Evolutionary conservation across 371 early-diverging fungal species (phyloP), one percentile per base, ranked within the genome.

Genomic region (Syncephalastrum contaminatum): DNA sequence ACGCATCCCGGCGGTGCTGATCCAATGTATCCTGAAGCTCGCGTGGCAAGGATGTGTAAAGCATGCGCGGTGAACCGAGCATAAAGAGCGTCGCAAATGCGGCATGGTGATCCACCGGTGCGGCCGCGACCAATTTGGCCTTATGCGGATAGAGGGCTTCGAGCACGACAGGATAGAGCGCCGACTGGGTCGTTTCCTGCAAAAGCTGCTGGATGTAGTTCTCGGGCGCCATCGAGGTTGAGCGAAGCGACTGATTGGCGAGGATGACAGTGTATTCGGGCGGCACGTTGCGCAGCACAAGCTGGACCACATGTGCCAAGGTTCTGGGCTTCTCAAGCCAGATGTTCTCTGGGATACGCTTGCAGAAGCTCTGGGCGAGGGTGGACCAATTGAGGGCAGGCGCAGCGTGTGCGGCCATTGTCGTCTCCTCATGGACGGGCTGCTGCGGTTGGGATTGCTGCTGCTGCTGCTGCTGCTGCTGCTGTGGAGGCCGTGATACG

Each of bases 311-410:
- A 54, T 75, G 73, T 22, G 69, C 64, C 51, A 78, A 46, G 15
- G 75, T 69, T 22, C 72, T 50, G 12, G 79, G 79, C 25, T 78
- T 78, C 44, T 78, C 79, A 15, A 71, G 19, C 75, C 75, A 75
- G 72, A 78, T 70, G 50, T 78, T 71, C 48, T 78, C 75, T 8
- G 79, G 79, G 36, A 78, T 78, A 4, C 70, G 66, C 19, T 78
- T 69, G 52, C 79, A 78, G 41, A 78, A 78, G 6, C 66, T 67
- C 45, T 78, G 67, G 4, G 79, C 79, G 19, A 78, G 46, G 2
- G 72, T 75, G 10, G 79, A 67, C 79, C 79, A 78, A 48, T 78
- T 75, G 39, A 78, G 42, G 42, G 69, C 54, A 1, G 70, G 43
- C 10, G 22, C 58, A 6, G 58, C 15, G 8, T 41, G 20, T 1